phyloP scores from a whole-genome alignment of 306 rosid genomes.

The Inga leiocalycina region DNA sequence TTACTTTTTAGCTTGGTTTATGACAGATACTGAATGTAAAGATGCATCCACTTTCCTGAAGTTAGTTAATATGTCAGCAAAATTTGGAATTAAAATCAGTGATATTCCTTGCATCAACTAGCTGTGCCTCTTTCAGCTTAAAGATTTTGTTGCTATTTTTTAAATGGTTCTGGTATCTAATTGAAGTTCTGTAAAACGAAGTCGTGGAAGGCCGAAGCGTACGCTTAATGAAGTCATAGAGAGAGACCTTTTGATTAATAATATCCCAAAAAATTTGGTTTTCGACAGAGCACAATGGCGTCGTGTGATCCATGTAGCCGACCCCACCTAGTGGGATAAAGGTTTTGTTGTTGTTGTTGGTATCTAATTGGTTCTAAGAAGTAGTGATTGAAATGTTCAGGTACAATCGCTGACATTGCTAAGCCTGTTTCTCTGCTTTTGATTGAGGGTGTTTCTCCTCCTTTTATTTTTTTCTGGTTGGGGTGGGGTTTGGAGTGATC shows the following conservation, averaged over 20 bases:
- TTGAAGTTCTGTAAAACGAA: neutral
- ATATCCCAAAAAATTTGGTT: too few species aligned
- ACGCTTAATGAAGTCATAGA: too few species aligned
- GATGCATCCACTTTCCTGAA: neutral
- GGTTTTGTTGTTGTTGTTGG: too few species aligned
- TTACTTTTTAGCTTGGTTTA: neutral
- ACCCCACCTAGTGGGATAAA: too few species aligned
- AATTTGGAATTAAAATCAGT: neutral
- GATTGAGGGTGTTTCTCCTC: neutral
- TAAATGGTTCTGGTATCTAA: neutral
- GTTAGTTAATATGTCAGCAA: neutral
- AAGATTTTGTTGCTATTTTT: neutral
- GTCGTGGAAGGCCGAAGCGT: too few species aligned
- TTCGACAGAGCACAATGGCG: too few species aligned
- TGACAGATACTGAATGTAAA: neutral
- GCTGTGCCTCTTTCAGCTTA: neutral
- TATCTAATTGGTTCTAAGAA: neutral
- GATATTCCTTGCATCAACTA: neutral
- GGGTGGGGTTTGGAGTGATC: neutral
- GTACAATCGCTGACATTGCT: neutral
- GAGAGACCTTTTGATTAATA: too few species aligned
- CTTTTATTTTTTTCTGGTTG: neutral
- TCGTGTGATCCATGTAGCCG: too few species aligned
- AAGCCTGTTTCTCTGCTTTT: neutral
- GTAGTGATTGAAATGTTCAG: neutral